A percentile compares a stretch with the other conserved stretches of the same genome.
Evolutionary conservation across 768 basidiomycete species (phyloP).

Genomic region (Hericium alpestre): DNA sequence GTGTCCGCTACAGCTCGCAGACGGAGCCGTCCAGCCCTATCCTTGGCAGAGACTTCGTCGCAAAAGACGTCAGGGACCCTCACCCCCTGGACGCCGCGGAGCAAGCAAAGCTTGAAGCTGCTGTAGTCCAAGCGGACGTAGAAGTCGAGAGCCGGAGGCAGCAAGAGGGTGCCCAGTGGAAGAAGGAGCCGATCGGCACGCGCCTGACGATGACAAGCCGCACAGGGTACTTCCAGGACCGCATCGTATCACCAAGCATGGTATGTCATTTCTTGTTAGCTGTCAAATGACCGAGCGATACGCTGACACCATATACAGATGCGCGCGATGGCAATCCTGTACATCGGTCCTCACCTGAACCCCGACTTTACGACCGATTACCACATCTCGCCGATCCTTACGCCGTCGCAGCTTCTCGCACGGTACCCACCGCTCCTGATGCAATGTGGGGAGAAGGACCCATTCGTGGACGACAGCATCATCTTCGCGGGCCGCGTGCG

Average conservation of each 20-base stretch:
- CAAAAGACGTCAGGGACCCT: not conserved
- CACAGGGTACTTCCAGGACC: conserved; percentile 87
- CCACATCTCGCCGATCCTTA: conserved; percentile 88
- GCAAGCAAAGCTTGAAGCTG: conserved; percentile 8
- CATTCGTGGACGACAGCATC: conserved; percentile 95
- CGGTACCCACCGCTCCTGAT: conserved; percentile 91
- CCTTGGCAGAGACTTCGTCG: not conserved
- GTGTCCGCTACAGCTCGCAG: conserved; percentile 31
- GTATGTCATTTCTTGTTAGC: conserved; percentile 35
- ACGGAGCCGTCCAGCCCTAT: not conserved
- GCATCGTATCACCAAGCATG: conserved; percentile 93
- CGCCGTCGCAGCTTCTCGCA: conserved; percentile 73
- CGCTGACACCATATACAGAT: conserved; percentile 43
- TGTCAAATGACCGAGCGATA: not conserved
- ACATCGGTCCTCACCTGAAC: conserved; percentile 87
- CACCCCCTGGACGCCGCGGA: conserved; percentile 3
- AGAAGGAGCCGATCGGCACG: conserved; percentile 60
- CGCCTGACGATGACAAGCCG: conserved; percentile 91
- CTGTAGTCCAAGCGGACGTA: conserved; percentile 8
- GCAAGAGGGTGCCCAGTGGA: conserved; percentile 11
- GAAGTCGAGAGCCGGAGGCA: conserved; percentile 10
- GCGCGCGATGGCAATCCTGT: conserved; percentile 98
- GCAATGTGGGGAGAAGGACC: conserved; percentile 89
- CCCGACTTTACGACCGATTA: conserved; percentile 95
- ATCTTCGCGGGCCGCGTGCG: conserved; percentile 93